Conservation (phyloP, 2,329 filamentous ascomycete genomes). For the Metarhizium robertsii region DNA sequence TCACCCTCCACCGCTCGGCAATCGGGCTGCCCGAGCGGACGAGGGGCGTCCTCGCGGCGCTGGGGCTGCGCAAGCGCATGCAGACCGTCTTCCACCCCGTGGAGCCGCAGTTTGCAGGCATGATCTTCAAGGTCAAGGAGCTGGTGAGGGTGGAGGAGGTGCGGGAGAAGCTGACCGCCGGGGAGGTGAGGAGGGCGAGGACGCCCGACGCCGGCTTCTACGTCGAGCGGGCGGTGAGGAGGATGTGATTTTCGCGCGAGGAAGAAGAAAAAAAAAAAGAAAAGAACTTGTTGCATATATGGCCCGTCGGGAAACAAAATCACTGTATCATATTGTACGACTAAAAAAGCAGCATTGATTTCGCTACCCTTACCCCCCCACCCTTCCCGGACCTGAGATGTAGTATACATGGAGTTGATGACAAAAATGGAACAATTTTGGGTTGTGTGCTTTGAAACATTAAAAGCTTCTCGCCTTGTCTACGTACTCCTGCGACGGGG, state of each 20-base stretch:
- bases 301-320: no score
- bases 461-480: constrained; percentile 51
- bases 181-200: constrained; percentile 61
- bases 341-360: not conserved
- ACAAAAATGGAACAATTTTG: no score
- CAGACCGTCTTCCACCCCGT: constrained; percentile 87
- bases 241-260: constrained; percentile 4
- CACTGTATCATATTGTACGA: not conserved
- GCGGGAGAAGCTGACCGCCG: constrained; percentile 49
- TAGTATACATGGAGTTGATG: not conserved
- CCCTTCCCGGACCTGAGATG: not conserved
- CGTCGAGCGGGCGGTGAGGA: constrained; percentile 49
- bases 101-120: constrained; percentile 69
- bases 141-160: constrained; percentile 78
- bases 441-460: not conserved
- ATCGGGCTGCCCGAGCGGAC: constrained; percentile 80
- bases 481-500: constrained; percentile 59
- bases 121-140: constrained; percentile 92
- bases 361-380: not conserved
- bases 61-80: constrained; percentile 77
- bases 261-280: no score
- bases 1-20: constrained; percentile 80
- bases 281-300: no score
- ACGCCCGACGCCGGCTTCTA: constrained; percentile 74
- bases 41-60: constrained; percentile 70